A percentile compares a stretch with the other conserved stretches of the same genome.
Conservation (phyloP, 345 rosid species). For the Pseudoturritis turrita region DNA sequence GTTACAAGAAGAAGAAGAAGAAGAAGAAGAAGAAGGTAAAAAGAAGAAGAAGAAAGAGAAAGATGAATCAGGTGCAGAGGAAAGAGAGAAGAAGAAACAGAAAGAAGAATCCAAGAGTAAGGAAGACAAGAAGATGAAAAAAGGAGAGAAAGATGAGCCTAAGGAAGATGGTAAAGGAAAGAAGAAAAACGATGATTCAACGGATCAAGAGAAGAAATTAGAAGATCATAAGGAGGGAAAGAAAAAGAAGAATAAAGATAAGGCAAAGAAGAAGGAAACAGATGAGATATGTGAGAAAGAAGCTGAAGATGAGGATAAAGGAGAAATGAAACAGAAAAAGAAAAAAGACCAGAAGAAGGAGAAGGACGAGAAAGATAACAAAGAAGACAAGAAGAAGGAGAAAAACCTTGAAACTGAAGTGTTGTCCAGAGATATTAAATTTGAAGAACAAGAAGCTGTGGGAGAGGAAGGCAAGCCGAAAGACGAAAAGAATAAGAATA, state of each 20-base stretch:
- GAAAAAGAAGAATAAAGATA: neutral
- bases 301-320: slow-evolving; percentile 9
- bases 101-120: slow-evolving; percentile 7
- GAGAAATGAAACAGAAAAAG: slow-evolving; percentile 7
- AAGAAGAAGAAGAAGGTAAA: too few species aligned
- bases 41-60: neutral
- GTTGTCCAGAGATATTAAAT: neutral
- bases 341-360: neutral
- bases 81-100: neutral
- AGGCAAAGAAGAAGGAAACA: neutral
- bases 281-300: neutral
- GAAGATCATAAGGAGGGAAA: neutral
- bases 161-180: neutral
- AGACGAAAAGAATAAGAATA: neutral
- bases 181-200: neutral
- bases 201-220: neutral
- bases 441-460: slow-evolving; percentile 9
- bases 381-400: slow-evolving; percentile 4
- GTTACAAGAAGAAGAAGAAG: neutral
- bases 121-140: neutral
- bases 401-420: slow-evolving; percentile 20
- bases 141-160: neutral
- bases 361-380: neutral
- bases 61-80: neutral
- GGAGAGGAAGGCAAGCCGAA: neutral